These are phyloP conservation scores for Tremella yokohamensis DNA, from an alignment of 768 basidiomycete species.

Conservation along the genomic window DNA sequence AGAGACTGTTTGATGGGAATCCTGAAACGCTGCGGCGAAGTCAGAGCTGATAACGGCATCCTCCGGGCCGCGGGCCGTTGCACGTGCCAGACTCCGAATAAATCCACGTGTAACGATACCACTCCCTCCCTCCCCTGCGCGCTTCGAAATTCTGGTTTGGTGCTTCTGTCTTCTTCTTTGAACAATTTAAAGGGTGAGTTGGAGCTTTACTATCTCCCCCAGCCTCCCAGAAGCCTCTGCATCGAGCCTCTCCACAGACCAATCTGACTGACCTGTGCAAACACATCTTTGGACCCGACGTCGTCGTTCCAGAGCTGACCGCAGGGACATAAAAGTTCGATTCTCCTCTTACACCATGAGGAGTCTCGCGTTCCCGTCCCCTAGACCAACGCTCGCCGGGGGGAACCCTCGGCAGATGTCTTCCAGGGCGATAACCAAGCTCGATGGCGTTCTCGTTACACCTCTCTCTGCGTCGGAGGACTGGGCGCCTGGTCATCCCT, in stretches of 20 bases:
- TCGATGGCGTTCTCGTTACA: background rate
- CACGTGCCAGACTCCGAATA: background rate
- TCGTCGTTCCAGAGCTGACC: too few relatives aligned
- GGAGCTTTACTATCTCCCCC: background rate
- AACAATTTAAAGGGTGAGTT: constrained; percentile 35
- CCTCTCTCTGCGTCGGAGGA: background rate
- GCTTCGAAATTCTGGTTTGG: too few relatives aligned
- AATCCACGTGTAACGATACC: constrained; percentile 13
- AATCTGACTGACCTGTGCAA: too few relatives aligned
- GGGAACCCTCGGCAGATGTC: constrained; percentile 1
- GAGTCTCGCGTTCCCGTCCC: constrained; percentile 52
- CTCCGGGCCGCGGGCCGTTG: background rate
- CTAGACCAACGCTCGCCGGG: constrained; percentile 33
- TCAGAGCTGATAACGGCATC: too few relatives aligned
- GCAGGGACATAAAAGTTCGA: constrained; percentile 52
- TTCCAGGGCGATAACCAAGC: constrained; percentile 6
- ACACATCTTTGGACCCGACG: too few relatives aligned
- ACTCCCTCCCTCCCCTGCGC: background rate
- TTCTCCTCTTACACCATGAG: constrained; percentile 45
- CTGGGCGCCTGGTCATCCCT: constrained; percentile 8
- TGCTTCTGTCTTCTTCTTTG: constrained; percentile 16
- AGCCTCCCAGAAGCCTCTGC: background rate
- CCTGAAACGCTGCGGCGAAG: too few relatives aligned
- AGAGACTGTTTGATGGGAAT: too few relatives aligned
- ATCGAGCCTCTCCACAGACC: too few relatives aligned